These are phyloP conservation scores for Erythrobasidium hasegawianum DNA, from an alignment of 1,284 basidiomycete species.

Conservation along the genomic window DNA sequence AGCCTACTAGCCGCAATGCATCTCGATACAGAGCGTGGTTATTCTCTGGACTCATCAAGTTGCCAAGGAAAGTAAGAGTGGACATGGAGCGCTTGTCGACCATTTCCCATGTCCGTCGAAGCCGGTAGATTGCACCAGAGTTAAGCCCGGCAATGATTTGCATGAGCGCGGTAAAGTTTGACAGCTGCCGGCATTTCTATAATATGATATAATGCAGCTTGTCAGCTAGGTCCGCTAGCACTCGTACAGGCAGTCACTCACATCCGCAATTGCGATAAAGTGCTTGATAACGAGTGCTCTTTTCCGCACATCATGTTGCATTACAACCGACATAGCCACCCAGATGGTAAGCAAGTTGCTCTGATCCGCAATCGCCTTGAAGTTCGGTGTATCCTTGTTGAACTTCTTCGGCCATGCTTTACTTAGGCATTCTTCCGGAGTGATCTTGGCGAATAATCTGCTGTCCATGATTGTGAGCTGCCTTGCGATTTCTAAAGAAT, in stretches of 20 bases:
- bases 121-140: slow-evolving; percentile 83
- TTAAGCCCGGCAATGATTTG: slow-evolving; percentile 94
- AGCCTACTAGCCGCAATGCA: slow-evolving; percentile 75
- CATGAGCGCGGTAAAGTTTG: slow-evolving; percentile 95
- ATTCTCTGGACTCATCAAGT: slow-evolving; percentile 56
- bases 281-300: slow-evolving; percentile 80
- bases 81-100: slow-evolving; percentile 59
- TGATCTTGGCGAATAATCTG: slow-evolving; percentile 79
- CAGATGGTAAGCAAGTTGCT: slow-evolving; percentile 80
- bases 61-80: slow-evolving; percentile 41
- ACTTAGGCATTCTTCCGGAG: slow-evolving; percentile 81
- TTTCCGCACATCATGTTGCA: slow-evolving; percentile 78
- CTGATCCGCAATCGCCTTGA: slow-evolving; percentile 84
- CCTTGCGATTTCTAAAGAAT: slow-evolving; percentile 84
- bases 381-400: slow-evolving; percentile 58
- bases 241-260: slow-evolving; percentile 53
- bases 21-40: slow-evolving; percentile 92
- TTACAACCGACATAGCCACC: slow-evolving; percentile 86
- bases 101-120: slow-evolving; percentile 94
- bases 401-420: slow-evolving; percentile 51
- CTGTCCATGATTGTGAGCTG: slow-evolving; percentile 93
- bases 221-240: slow-evolving; percentile 28
- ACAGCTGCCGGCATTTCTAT: slow-evolving; percentile 79
- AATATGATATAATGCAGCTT: neutral
- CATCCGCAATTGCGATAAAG: slow-evolving; percentile 89